Conservation (phyloP, 257 asterid genomes). For the Nicotiana paniculata region DNA sequence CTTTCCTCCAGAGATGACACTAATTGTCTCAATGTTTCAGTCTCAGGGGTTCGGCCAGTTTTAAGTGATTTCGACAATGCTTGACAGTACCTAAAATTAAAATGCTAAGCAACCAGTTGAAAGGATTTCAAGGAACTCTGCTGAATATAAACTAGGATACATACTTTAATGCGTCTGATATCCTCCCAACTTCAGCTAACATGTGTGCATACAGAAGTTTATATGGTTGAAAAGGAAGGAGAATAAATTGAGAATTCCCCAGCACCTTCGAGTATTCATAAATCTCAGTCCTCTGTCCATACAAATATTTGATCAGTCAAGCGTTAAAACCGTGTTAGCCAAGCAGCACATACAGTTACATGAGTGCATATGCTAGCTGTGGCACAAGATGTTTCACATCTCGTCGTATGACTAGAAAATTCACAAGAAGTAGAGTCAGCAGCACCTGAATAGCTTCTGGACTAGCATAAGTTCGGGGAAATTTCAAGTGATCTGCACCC, state of each 20-base stretch:
- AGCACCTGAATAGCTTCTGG: constrained; percentile 98
- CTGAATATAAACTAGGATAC: neutral
- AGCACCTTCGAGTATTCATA: constrained; percentile 85
- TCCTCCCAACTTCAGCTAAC: constrained; percentile 97
- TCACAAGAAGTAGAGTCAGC: constrained; percentile 2
- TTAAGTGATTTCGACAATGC: constrained; percentile 74
- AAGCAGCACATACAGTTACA: neutral
- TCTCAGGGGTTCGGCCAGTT: constrained; percentile 82
- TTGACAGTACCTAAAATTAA: constrained; percentile 76
- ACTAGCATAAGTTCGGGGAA: constrained; percentile 86
- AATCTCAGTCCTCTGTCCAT: constrained; percentile 87
- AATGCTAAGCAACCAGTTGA: constrained; percentile 14
- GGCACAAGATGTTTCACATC: neutral
- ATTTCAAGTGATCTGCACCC: constrained; percentile 94
- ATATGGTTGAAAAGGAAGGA: constrained; percentile 91
- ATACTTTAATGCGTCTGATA: constrained; percentile 84
- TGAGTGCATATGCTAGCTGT: neutral
- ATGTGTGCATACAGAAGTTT: constrained; percentile 86
- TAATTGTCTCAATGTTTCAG: constrained; percentile 53
- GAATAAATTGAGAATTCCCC: constrained; percentile 91
- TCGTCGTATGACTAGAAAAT: neutral
- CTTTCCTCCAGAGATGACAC: constrained; percentile 86
- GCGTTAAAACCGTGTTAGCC: constrained; percentile 1
- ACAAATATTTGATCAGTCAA: constrained; percentile 10
- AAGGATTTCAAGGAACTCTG: neutral